Evolutionary conservation across 169 alveolate genomes (phyloP), one percentile per base, ranked within the genome.

Genomic region (Cyclospora cayetanensis): DNA sequence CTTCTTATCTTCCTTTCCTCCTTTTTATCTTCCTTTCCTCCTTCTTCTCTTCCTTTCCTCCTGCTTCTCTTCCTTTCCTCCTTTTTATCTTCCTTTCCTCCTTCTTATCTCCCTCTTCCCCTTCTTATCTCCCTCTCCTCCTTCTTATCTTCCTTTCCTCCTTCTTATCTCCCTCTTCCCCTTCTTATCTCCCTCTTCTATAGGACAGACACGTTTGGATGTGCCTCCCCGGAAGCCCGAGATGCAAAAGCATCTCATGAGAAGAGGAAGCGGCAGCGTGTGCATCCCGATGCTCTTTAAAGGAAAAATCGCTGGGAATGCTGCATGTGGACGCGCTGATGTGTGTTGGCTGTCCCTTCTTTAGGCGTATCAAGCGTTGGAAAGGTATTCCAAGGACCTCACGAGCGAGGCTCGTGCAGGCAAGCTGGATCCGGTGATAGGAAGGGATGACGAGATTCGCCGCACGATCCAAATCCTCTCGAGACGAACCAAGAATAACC

Each of bases 371-470:
- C 91, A 92, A 77, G 93, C 93, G 12, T 68, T 96, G 91, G 97
- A 94, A 65, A 95, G 96, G 55, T 96, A 94, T 84, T 92, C 96
- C 66, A 90, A 96, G 34, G 98, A 96, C 80, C 92, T 96, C 72
- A 96, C 98, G 2, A 96, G 97, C 1, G 95, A 95, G 94, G 98
- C 98, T 0, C 93, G 96, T 53, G 95, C 96, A 29, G 98, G 98
- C 9, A 96, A 96, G 89, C 90, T 96, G 66, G 98, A 96, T 88
- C 98, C 98, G 0, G 98, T 96, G 65, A 96, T 96, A n/a, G 98
- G 98, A 2, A 90, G 98, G n/a, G 98, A 97, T 83, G 94, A 93
- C 70, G 98, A 97, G 93, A 96, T 97, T 11, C 92, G 98, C 34
- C 95, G 98, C 77, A 95, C 97, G 12, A 90, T 97, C 7, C 98